A percentile compares a stretch with the other conserved stretches of the same genome.
phyloP scores from a whole-genome alignment of 2,329 filamentous ascomycete species.

The Microcera coccophila region DNA sequence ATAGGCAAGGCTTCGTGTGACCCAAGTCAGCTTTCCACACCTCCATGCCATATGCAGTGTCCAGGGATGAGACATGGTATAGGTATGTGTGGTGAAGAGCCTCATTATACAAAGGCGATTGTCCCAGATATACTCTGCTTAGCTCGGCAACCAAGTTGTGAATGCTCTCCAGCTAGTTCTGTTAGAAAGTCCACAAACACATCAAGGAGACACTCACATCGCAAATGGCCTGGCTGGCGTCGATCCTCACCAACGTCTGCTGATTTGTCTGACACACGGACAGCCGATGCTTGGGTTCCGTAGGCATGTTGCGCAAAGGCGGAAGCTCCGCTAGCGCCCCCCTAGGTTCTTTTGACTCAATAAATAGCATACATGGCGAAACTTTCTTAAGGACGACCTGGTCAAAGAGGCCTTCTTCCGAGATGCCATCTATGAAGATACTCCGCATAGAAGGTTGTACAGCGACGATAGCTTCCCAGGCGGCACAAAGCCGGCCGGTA shows the following conservation, averaged over 20 bases:
- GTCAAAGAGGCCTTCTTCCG: conserved; percentile 47
- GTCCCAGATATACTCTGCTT: conserved; percentile 41
- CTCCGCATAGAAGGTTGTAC: conserved; percentile 46
- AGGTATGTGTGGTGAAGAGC: conserved; percentile 23
- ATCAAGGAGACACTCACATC: conserved; percentile 32
- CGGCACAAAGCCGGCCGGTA: conserved; percentile 42
- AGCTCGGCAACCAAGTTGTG: conserved; percentile 46
- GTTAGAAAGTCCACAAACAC: neutral
- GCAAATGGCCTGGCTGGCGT: conserved; percentile 49
- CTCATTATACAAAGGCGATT: conserved; percentile 26
- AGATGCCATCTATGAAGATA: conserved; percentile 49
- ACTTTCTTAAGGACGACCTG: conserved; percentile 45
- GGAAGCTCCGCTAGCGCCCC: conserved; percentile 41
- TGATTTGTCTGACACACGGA: conserved; percentile 45
- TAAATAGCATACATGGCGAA: conserved; percentile 51
- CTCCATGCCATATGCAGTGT: conserved; percentile 35
- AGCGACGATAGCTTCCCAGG: conserved; percentile 48
- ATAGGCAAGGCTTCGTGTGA: conserved; percentile 40
- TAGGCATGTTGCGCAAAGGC: conserved; percentile 33
- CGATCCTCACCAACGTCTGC: conserved; percentile 46
- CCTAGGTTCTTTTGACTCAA: conserved; percentile 41
- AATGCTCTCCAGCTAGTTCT: conserved; percentile 34
- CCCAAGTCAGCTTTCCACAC: conserved; percentile 44
- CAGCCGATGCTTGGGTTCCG: conserved; percentile 47
- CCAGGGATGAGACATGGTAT: conserved; percentile 26